A percentile compares a stretch with the other conserved stretches of the same genome.
phyloP scores from a whole-genome alignment of 768 basidiomycete genomes.

The Agaricus blazei region DNA sequence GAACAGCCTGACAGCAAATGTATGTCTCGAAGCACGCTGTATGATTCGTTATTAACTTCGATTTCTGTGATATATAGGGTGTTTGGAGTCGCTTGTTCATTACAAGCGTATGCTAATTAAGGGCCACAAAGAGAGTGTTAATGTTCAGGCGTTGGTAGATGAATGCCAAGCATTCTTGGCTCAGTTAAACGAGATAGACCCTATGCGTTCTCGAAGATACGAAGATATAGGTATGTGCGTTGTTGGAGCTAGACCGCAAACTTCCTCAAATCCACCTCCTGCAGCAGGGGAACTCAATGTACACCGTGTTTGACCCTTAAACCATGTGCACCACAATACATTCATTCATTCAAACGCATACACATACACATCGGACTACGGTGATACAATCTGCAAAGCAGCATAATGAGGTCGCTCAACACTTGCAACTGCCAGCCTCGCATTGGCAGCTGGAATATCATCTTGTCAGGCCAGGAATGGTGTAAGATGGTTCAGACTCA shows the following conservation, averaged over 20 bases:
- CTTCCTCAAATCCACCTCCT: neutral
- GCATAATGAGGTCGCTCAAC: constrained; percentile 28
- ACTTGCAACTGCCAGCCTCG: constrained; percentile 63
- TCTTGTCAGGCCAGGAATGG: neutral
- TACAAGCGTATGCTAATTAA: constrained; percentile 71
- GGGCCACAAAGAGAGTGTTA: constrained; percentile 31
- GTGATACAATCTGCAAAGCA: neutral
- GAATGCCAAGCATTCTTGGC: constrained; percentile 48
- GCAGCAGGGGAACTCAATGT: neutral
- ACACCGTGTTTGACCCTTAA: neutral
- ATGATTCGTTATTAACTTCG: neutral
- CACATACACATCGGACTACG: neutral
- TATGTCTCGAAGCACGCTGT: constrained; percentile 26
- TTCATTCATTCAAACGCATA: neutral
- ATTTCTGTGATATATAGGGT: constrained; percentile 53
- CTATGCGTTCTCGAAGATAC: constrained; percentile 63
- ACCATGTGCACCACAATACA: neutral
- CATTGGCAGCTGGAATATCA: constrained; percentile 22
- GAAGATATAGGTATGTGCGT: constrained; percentile 53
- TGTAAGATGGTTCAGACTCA: neutral
- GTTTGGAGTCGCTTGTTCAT: constrained; percentile 86
- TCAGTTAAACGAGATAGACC: constrained; percentile 62
- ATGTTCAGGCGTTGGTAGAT: constrained; percentile 28
- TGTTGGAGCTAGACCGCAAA: neutral
- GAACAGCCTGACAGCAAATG: constrained; percentile 95